These are phyloP conservation scores for Graphiopsis chlorocephala DNA, from an alignment of 2,329 filamentous ascomycete species.

Conservation along the genomic window DNA sequence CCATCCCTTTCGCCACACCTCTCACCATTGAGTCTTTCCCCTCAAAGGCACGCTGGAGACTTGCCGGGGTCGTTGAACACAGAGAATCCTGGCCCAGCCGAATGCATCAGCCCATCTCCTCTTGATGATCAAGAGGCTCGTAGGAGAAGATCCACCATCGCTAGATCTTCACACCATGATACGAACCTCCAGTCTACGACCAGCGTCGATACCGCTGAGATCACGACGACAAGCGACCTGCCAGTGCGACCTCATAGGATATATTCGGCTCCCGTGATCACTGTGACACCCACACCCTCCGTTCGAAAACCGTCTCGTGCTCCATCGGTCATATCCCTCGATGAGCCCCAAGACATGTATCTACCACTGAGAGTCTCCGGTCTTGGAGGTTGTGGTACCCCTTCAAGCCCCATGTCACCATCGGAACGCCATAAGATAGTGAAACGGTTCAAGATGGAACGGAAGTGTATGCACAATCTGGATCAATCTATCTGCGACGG, in stretches of 20 bases:
- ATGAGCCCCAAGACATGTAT: not conserved
- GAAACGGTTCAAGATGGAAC: not conserved
- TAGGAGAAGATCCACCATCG: not conserved
- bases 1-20: not conserved
- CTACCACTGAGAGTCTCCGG: not conserved
- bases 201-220: not conserved
- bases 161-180: not conserved
- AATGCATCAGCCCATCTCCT: not conserved
- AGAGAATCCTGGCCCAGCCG: not conserved
- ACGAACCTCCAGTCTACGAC: not conserved
- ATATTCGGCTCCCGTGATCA: not conserved
- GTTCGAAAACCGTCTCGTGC: not conserved
- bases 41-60: not conserved
- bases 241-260: not conserved
- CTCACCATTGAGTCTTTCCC: not conserved
- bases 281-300: not conserved
- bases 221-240: not conserved
- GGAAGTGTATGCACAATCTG: slow-evolving; percentile 3
- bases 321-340: not conserved
- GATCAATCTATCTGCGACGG: not conserved
- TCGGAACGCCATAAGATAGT: not conserved
- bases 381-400: not conserved
- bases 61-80: not conserved
- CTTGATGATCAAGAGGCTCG: not conserved
- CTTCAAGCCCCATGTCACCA: not conserved